Evolutionary conservation across 2,329 filamentous ascomycete genomes (phyloP).

Genomic region (Cladosporium sp.): DNA sequence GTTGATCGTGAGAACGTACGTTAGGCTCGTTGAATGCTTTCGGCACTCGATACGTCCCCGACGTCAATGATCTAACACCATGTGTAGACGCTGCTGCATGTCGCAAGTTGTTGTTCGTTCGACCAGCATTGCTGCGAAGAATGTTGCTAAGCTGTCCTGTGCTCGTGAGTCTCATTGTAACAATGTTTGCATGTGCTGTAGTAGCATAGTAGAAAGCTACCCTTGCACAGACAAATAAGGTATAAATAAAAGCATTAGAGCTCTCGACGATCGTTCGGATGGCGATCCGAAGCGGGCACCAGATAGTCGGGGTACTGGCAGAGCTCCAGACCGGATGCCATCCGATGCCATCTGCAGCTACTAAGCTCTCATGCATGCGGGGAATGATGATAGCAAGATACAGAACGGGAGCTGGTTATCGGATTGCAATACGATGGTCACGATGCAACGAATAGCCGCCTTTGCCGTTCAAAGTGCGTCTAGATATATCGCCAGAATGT

Average conservation of each 20-base stretch:
- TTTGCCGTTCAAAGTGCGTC: neutral
- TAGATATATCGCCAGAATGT: neutral
- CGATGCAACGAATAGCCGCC: neutral
- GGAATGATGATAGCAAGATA: neutral
- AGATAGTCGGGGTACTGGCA: neutral
- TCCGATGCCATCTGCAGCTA: slow-evolving; percentile 1
- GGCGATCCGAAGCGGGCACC: neutral
- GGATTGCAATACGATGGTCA: neutral
- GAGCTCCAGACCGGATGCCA: slow-evolving; percentile 4
- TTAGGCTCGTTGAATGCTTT: slow-evolving; percentile 15
- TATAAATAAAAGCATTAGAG: slow-evolving; percentile 13
- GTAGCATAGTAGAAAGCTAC: neutral
- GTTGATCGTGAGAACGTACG: neutral
- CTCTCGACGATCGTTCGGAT: neutral
- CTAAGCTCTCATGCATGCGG: neutral
- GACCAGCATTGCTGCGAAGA: slow-evolving; percentile 13
- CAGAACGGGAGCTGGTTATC: neutral
- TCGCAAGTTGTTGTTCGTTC: slow-evolving; percentile 5
- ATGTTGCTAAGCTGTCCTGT: neutral
- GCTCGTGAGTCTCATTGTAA: slow-evolving; percentile 12
- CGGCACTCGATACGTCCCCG: slow-evolving; percentile 14
- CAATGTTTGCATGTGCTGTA: neutral
- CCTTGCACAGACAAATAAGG: neutral
- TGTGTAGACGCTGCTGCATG: neutral
- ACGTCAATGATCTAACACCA: slow-evolving; percentile 7